A percentile compares a stretch with the other conserved stretches of the same genome.
These are phyloP conservation scores for Annulohypoxylon nitens DNA, from an alignment of 495 filamentous ascomycete species.

Conservation along the genomic window DNA sequence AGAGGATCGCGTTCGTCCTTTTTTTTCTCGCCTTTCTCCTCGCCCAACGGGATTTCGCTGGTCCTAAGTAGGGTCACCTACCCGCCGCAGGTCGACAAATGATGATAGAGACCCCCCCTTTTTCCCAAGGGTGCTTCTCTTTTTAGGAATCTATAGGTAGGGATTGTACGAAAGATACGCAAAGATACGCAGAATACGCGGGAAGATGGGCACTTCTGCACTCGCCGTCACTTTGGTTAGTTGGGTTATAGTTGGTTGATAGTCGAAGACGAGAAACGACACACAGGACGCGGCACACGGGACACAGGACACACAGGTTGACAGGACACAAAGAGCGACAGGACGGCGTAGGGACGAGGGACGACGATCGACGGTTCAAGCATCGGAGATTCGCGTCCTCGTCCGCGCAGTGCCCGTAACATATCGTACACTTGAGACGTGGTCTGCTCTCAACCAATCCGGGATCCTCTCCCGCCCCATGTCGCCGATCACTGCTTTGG, in stretches of 20 bases:
- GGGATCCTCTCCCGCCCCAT: slow-evolving; percentile 34
- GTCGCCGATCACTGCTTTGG: slow-evolving; percentile 34
- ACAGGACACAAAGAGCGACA: neutral
- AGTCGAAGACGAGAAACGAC: neutral
- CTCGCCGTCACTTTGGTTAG: slow-evolving; percentile 3
- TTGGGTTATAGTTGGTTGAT: neutral
- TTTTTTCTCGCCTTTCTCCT: neutral
- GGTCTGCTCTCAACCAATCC: slow-evolving; percentile 39
- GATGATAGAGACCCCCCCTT: slow-evolving; percentile 1
- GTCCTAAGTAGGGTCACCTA: slow-evolving; percentile 18
- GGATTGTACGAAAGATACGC: slow-evolving; percentile 1
- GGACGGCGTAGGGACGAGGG: neutral
- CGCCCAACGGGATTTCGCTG: slow-evolving; percentile 12
- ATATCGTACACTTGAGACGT: slow-evolving; percentile 33
- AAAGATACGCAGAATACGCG: neutral
- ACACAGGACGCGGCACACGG: too few relatives aligned
- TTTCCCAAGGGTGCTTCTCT: slow-evolving; percentile 2
- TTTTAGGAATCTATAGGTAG: slow-evolving; percentile 20
- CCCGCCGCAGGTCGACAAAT: slow-evolving; percentile 4
- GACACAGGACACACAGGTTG: neutral
- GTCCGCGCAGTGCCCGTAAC: slow-evolving; percentile 3
- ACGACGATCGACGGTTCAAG: slow-evolving; percentile 24
- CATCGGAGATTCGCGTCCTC: slow-evolving; percentile 18
- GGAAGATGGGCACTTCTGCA: slow-evolving; percentile 17
- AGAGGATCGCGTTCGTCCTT: neutral